phyloP scores from a whole-genome alignment of 2,329 filamentous ascomycete species.

The Sporothrix pallida region DNA sequence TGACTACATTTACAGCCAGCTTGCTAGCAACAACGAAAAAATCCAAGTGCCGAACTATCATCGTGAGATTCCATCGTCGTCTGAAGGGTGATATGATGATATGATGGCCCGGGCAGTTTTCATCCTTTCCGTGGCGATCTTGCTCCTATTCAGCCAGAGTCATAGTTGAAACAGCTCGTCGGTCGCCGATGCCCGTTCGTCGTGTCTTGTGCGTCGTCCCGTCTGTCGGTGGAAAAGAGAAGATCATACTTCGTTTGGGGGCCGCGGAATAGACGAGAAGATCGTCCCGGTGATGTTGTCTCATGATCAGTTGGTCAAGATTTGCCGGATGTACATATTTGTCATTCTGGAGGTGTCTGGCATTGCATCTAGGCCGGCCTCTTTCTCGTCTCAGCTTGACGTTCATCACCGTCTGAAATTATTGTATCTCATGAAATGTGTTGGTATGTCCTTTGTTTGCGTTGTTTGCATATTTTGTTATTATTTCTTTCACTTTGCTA shows the following conservation, averaged over 20 bases:
- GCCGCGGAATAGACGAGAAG: background rate
- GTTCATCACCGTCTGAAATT: too few species aligned
- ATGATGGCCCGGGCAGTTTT: background rate
- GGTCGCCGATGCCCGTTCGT: background rate
- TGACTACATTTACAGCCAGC: too few species aligned
- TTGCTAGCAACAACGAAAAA: background rate
- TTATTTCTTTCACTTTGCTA: too few species aligned
- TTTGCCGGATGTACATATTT: background rate
- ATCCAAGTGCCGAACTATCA: background rate
- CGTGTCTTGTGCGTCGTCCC: background rate
- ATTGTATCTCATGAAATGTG: too few species aligned
- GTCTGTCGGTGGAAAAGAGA: too few species aligned
- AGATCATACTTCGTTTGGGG: constrained; percentile 20
- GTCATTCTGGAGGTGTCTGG: background rate
- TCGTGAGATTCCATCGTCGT: background rate
- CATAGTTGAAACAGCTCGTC: constrained; percentile 5
- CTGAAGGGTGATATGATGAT: background rate
- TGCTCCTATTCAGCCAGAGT: constrained; percentile 13
- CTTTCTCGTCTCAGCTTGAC: too few species aligned
- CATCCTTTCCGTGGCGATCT: background rate
- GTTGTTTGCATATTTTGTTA: too few species aligned
- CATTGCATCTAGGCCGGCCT: too few species aligned
- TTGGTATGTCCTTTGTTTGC: too few species aligned
- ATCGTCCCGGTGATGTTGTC: background rate
- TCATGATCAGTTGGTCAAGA: background rate